These are phyloP conservation scores for Teratosphaeria zuluensis DNA, from an alignment of 2,329 filamentous ascomycete genomes.

Conservation along the genomic window DNA sequence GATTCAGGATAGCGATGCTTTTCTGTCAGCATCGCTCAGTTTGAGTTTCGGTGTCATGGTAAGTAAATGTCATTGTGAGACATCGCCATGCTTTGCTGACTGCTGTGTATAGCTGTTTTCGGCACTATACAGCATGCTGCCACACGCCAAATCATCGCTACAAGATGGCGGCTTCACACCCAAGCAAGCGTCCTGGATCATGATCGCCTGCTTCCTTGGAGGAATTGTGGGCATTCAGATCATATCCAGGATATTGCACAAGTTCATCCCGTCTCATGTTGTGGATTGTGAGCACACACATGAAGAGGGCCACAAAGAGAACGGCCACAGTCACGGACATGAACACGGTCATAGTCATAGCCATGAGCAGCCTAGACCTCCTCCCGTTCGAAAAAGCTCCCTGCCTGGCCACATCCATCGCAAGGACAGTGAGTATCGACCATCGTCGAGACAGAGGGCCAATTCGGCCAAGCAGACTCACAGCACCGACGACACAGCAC, in stretches of 20 bases:
- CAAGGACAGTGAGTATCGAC: conserved; percentile 4
- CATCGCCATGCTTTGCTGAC: conserved; percentile 2
- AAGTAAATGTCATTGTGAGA: conserved; percentile 21
- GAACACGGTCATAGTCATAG: conserved; percentile 20
- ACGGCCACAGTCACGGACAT: conserved; percentile 17
- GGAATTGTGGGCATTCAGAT: conserved; percentile 69
- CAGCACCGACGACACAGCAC: neutral
- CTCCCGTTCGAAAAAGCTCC: conserved; percentile 9
- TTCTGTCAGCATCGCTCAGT: conserved; percentile 79
- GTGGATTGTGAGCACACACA: conserved; percentile 73
- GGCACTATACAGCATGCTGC: conserved; percentile 84
- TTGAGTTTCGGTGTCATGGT: conserved; percentile 97
- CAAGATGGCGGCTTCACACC: conserved; percentile 57
- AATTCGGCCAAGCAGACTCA: neutral
- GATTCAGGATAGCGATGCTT: conserved; percentile 81
- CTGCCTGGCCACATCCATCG: conserved; percentile 8
- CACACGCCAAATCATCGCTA: conserved; percentile 72
- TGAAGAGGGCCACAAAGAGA: conserved; percentile 34
- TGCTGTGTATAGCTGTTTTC: conserved; percentile 63
- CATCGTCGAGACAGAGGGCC: neutral
- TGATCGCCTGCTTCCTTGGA: conserved; percentile 59
- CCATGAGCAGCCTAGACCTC: conserved; percentile 9
- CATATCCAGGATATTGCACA: conserved; percentile 62
- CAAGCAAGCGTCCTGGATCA: conserved; percentile 55
- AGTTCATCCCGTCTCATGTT: conserved; percentile 65